Percentiles rank a stretch among this genome's conserved stretches.
Conservation (phyloP, 2,329 filamentous ascomycete genomes). For the Penicillium sp. region DNA sequence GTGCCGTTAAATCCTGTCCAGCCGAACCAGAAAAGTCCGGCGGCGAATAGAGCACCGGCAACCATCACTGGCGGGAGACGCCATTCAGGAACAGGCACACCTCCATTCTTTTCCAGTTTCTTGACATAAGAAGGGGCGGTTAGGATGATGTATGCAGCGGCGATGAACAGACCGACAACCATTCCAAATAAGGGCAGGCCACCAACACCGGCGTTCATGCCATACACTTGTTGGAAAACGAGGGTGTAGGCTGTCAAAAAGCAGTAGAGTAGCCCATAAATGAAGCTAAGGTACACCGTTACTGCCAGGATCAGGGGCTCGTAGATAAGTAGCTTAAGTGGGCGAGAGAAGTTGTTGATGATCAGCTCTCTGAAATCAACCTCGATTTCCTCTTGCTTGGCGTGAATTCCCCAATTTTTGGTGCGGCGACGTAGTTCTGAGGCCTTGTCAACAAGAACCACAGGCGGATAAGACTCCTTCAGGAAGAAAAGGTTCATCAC, state of each 20-base stretch:
- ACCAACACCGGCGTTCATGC: constrained; percentile 69
- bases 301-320: constrained; percentile 49
- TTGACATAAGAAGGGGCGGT: constrained; percentile 54
- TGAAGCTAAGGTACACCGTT: constrained; percentile 45
- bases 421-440: constrained; percentile 56
- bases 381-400: constrained; percentile 58
- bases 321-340: constrained; percentile 49
- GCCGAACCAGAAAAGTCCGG: constrained; percentile 76
- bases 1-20: constrained; percentile 64
- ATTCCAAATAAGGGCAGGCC: constrained; percentile 87
- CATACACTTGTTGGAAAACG: constrained; percentile 60
- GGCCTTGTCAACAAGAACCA: constrained; percentile 59
- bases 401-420: constrained; percentile 63
- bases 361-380: constrained; percentile 56
- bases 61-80: constrained; percentile 59
- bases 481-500: constrained; percentile 57
- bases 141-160: constrained; percentile 60
- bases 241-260: constrained; percentile 44
- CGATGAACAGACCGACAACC: constrained; percentile 72
- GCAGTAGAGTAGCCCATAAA: constrained; percentile 41
- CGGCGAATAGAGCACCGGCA: constrained; percentile 58
- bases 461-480: constrained; percentile 62
- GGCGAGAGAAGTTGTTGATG: constrained; percentile 56
- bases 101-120: constrained; percentile 61
- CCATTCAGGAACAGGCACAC: constrained; percentile 62